phyloP scores from a whole-genome alignment of 345 rosid genomes.

The Murraya paniculata region DNA sequence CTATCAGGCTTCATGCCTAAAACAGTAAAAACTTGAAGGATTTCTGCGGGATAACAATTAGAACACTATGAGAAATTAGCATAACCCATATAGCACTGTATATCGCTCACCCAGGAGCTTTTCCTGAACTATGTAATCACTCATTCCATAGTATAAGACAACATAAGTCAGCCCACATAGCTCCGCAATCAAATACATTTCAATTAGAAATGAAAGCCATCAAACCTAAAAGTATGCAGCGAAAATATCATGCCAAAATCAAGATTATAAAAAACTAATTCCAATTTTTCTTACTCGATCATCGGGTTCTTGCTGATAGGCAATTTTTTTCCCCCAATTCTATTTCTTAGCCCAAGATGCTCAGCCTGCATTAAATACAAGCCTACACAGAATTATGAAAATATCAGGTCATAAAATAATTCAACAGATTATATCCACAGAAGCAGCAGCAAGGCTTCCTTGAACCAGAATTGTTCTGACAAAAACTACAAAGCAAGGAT shows the following conservation, averaged over 20 bases:
- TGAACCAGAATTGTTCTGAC: too few relatives aligned
- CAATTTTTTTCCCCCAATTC: slow-evolving; percentile 76
- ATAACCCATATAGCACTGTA: neutral
- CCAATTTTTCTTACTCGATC: slow-evolving; percentile 65
- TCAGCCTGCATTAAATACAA: slow-evolving; percentile 47
- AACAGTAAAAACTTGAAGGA: too few relatives aligned
- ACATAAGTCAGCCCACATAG: slow-evolving; percentile 13
- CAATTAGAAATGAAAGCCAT: neutral
- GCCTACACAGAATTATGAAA: too few relatives aligned
- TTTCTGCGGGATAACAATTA: neutral
- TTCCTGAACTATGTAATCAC: slow-evolving; percentile 68
- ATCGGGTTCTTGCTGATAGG: slow-evolving; percentile 81
- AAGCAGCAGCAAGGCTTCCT: too few relatives aligned
- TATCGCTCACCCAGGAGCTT: slow-evolving; percentile 63
- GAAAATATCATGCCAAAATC: slow-evolving; percentile 5
- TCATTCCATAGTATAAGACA: slow-evolving; percentile 62
- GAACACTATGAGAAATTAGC: neutral
- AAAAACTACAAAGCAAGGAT: too few relatives aligned
- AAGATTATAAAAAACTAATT: neutral
- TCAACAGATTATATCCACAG: too few relatives aligned
- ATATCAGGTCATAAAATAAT: too few relatives aligned
- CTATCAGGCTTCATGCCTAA: too few relatives aligned
- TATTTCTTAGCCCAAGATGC: slow-evolving; percentile 62
- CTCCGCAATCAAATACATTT: too few relatives aligned
- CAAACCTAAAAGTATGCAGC: slow-evolving; percentile 8